phyloP scores from a whole-genome alignment of 805 yeast species.

The Lachancea cidri region DNA sequence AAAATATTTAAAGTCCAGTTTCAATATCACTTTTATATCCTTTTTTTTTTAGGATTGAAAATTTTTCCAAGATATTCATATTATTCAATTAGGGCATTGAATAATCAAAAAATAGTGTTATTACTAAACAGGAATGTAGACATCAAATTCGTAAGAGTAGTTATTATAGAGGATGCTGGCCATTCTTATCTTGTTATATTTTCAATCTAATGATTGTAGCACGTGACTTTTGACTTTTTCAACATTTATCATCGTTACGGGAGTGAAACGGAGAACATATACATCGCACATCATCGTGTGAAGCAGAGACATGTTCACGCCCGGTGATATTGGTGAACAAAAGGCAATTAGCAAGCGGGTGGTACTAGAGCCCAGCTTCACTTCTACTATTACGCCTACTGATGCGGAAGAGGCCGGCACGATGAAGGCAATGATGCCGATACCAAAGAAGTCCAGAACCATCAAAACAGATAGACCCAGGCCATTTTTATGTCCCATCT shows the following conservation, averaged over 20 bases:
- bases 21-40: background rate
- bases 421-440: constrained; percentile 48
- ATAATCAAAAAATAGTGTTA: too few species aligned
- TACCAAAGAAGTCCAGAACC: constrained; percentile 78
- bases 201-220: background rate
- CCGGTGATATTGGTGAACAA: background rate
- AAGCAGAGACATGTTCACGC: constrained; percentile 1
- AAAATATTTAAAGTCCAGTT: background rate
- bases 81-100: background rate
- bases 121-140: too few species aligned
- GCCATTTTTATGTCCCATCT: constrained; percentile 84
- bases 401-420: constrained; percentile 8
- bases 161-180: too few species aligned
- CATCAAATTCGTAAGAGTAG: too few species aligned
- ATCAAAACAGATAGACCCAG: constrained; percentile 91
- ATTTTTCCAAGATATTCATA: background rate
- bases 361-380: background rate
- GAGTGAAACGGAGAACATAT: background rate
- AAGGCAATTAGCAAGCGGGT: background rate
- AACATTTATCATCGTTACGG: background rate
- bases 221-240: background rate
- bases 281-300: background rate
- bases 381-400: background rate
- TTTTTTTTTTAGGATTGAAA: background rate
- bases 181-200: too few species aligned